Evolutionary conservation across 1,284 basidiomycete genomes (phyloP).

Genomic region (Ceratobasidium sp.): DNA sequence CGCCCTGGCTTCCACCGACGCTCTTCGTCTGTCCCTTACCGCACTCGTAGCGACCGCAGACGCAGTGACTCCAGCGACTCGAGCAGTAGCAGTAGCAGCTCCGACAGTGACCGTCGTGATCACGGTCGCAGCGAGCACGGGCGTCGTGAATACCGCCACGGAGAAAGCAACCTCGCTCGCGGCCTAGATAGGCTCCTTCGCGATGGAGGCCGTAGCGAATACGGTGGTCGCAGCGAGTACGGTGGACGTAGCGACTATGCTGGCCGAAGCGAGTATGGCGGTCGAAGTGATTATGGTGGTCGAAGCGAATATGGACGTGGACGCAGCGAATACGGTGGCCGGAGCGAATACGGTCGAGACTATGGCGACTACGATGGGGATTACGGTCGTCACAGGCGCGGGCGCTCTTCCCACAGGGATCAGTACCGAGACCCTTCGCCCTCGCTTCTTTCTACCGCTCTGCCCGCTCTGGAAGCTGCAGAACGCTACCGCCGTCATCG

Average conservation of each 20-base stretch:
- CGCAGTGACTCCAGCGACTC: neutral
- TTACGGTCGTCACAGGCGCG: neutral
- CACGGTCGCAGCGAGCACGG: neutral
- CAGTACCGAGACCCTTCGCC: constrained; percentile 24
- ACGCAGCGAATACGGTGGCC: neutral
- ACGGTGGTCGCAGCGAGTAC: neutral
- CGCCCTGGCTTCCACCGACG: neutral
- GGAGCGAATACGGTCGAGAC: constrained; percentile 4
- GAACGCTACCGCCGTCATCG: constrained; percentile 19
- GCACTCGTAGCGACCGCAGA: neutral
- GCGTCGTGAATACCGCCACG: neutral
- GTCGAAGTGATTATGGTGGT: constrained; percentile 1
- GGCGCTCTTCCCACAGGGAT: neutral
- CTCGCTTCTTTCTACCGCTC: neutral
- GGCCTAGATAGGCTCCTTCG: too few relatives aligned
- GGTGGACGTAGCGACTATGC: neutral
- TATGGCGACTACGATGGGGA: neutral
- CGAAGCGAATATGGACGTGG: neutral
- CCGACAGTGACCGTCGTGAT: neutral
- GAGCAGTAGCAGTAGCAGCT: neutral
- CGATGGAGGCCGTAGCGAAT: neutral
- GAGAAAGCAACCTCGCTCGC: neutral
- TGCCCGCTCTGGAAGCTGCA: constrained; percentile 2
- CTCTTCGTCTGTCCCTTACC: constrained; percentile 9
- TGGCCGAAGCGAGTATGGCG: neutral